phyloP scores from a whole-genome alignment of 2,329 filamentous ascomycete species.

The Taxawa tesnikishii region DNA sequence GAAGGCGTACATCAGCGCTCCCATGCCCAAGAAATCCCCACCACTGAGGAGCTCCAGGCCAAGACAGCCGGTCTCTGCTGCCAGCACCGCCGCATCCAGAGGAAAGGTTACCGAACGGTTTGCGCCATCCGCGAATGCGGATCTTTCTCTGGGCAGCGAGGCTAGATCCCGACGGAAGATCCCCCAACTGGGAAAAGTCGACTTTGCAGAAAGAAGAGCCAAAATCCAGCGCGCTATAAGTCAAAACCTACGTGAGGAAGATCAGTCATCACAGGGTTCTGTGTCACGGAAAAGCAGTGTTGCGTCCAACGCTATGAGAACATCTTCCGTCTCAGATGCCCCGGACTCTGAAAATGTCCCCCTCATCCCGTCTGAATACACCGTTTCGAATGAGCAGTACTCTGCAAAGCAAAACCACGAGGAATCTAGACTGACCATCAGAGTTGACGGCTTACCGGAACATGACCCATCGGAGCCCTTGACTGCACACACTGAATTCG shows the following conservation, averaged over 20 bases:
- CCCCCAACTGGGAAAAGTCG: slow-evolving; percentile 60
- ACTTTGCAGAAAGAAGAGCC: slow-evolving; percentile 72
- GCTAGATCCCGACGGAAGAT: slow-evolving; percentile 26
- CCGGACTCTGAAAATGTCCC: slow-evolving; percentile 6
- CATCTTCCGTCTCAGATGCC: slow-evolving; percentile 1
- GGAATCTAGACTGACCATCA: slow-evolving; percentile 13
- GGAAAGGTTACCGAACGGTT: slow-evolving; percentile 51
- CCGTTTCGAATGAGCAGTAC: neutral
- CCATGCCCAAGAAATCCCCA: slow-evolving; percentile 62
- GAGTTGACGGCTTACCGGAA: slow-evolving; percentile 14
- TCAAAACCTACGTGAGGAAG: slow-evolving; percentile 62
- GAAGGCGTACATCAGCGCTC: slow-evolving; percentile 61
- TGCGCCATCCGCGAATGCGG: slow-evolving; percentile 18
- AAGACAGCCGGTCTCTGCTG: slow-evolving; percentile 64
- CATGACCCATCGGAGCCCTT: slow-evolving; percentile 18
- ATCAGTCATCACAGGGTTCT: slow-evolving; percentile 3
- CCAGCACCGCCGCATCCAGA: slow-evolving; percentile 59
- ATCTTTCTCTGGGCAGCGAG: slow-evolving; percentile 24
- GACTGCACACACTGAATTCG: slow-evolving; percentile 29
- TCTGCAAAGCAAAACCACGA: neutral
- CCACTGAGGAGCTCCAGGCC: slow-evolving; percentile 69
- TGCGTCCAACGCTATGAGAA: neutral
- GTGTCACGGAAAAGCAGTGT: slow-evolving; percentile 20
- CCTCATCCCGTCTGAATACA: neutral
- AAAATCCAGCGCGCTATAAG: slow-evolving; percentile 77